Percentiles rank a stretch among this genome's conserved stretches.
Conservation (phyloP, 2,329 filamentous ascomycete species). For the Ramularia collo-cygni region DNA sequence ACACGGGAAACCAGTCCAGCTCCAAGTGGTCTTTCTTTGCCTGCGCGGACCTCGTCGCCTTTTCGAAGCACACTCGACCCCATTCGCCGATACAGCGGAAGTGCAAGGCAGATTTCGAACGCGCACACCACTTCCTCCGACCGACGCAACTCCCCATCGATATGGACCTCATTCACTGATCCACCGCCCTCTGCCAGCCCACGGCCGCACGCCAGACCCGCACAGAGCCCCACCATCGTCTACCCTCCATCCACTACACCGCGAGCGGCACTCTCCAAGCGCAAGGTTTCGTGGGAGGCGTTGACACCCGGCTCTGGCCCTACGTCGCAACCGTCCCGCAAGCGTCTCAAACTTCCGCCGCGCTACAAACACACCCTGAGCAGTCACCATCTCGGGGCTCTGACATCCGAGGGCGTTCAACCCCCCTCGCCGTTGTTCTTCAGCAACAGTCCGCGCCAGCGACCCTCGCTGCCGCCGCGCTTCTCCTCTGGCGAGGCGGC, state of each 20-base stretch:
- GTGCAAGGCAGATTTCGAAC: neutral
- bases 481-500: conserved; percentile 53
- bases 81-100: neutral
- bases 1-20: conserved; percentile 2
- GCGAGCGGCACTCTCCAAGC: conserved; percentile 9
- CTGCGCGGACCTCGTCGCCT: conserved; percentile 14
- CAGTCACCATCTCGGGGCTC: conserved; percentile 32
- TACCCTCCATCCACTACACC: conserved; percentile 7
- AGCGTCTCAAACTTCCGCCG: conserved; percentile 16
- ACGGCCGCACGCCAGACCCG: neutral
- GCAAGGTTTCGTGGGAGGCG: conserved; percentile 10
- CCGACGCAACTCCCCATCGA: conserved; percentile 8
- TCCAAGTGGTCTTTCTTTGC: conserved; percentile 5
- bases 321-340: conserved; percentile 13
- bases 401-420: conserved; percentile 11
- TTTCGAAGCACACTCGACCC: conserved; percentile 8
- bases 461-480: conserved; percentile 44
- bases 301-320: conserved; percentile 2
- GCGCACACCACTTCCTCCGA: neutral
- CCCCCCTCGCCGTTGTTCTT: conserved; percentile 49
- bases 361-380: conserved; percentile 17
- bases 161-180: conserved; percentile 18
- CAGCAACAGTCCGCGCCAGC: conserved; percentile 37
- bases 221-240: conserved; percentile 1
- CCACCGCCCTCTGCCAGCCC: conserved; percentile 2